Evolutionary conservation across 2,329 filamentous ascomycete genomes (phyloP).

Genomic region (Zalaria sp.): DNA sequence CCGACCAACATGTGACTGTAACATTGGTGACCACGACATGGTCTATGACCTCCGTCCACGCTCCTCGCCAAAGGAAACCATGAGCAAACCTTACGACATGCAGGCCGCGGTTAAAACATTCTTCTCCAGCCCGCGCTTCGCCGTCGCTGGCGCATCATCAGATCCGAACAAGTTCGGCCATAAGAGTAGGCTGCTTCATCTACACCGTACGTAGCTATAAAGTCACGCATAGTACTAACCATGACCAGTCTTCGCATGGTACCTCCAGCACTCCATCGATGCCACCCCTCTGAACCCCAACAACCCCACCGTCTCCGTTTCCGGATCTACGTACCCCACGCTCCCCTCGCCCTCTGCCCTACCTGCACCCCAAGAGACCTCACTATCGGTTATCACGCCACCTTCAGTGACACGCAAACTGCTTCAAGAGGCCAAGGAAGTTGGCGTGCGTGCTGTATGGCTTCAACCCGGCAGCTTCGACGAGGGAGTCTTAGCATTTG

Average conservation of each 20-base stretch:
- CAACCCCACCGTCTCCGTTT: conserved; percentile 48
- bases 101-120: conserved; percentile 62
- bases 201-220: background rate
- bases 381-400: conserved; percentile 76
- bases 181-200: conserved; percentile 45
- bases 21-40: no score
- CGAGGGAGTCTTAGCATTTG: conserved; percentile 57
- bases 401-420: conserved; percentile 62
- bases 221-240: background rate
- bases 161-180: conserved; percentile 79
- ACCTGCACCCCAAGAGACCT: conserved; percentile 52
- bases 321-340: conserved; percentile 45
- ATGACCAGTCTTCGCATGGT: conserved; percentile 72
- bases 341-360: conserved; percentile 53
- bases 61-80: no score
- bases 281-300: conserved; percentile 76
- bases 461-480: conserved; percentile 85
- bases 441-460: conserved; percentile 66
- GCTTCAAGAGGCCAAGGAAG: conserved; percentile 60
- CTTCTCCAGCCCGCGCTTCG: conserved; percentile 67
- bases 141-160: conserved; percentile 79
- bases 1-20: no score
- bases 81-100: conserved; percentile 26
- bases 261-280: conserved; percentile 59
- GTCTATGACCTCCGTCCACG: no score